Conservation (phyloP, 345 rosid genomes). For the Combretum micranthum region DNA sequence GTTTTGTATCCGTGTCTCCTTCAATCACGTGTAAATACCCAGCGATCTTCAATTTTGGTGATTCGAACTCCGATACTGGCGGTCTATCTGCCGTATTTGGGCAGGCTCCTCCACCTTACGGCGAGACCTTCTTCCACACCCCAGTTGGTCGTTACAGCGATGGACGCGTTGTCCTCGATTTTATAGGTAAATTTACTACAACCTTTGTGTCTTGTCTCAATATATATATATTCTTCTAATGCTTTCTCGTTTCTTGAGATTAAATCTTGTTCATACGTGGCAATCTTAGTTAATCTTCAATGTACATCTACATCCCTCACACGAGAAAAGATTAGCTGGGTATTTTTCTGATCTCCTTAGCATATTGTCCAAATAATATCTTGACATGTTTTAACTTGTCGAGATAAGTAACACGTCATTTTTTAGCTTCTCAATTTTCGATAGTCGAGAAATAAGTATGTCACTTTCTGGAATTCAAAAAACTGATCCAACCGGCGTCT, state of each 20-base stretch:
- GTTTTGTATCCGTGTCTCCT: not conserved
- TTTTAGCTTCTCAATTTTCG: no score
- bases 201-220: not conserved
- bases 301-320: no score
- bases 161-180: constrained; percentile 55
- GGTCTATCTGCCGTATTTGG: constrained; percentile 55
- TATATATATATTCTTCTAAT: not conserved
- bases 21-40: constrained; percentile 16
- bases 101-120: constrained; percentile 43
- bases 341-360: no score
- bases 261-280: no score
- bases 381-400: no score
- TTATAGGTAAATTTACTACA: constrained; percentile 32
- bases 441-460: no score
- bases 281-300: no score
- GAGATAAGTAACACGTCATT: no score
- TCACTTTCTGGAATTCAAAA: no score
- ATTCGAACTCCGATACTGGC: constrained; percentile 45
- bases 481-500: no score
- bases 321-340: no score
- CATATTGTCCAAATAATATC: no score
- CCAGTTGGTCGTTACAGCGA: constrained; percentile 55
- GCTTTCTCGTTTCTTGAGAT: not conserved
- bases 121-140: constrained; percentile 38
- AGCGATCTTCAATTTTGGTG: constrained; percentile 40